These are phyloP conservation scores for Anthoceros angustus DNA, from an alignment of 225 moss, liverwort and hornwort genomes.

Conservation along the genomic window DNA sequence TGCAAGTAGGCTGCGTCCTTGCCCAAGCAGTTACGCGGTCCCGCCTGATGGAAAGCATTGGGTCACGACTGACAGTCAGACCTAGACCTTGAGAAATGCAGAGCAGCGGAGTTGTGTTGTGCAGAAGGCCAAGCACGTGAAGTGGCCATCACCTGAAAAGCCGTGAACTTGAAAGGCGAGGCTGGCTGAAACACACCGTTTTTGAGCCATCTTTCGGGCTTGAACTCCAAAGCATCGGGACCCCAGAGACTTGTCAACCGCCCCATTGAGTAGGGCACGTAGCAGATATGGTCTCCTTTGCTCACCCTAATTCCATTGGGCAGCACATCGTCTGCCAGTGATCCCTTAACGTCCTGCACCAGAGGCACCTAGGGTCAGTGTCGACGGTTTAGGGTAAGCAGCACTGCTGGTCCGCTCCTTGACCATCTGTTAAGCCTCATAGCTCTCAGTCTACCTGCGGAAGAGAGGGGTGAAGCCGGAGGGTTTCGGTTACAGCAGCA, in stretches of 20 bases:
- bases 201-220: constrained; percentile 54
- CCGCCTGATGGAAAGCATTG: constrained; percentile 14
- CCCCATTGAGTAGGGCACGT: constrained; percentile 44
- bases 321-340: constrained; percentile 26
- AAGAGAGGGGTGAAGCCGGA: constrained; percentile 30
- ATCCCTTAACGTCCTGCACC: constrained; percentile 33
- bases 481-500: constrained; percentile 30
- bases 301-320: constrained; percentile 46
- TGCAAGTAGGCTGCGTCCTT: constrained; percentile 33
- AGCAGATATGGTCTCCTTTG: constrained; percentile 25
- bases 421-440: no score
- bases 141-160: constrained; percentile 38
- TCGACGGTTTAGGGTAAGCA: no score
- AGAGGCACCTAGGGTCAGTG: no score
- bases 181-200: constrained; percentile 32
- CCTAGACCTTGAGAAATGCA: neutral
- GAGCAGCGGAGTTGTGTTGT: no score
- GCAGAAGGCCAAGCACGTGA: no score
- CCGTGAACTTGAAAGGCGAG: constrained; percentile 56
- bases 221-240: constrained; percentile 36
- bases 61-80: neutral
- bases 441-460: constrained; percentile 17
- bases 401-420: no score
- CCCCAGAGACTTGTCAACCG: constrained; percentile 57
- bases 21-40: constrained; percentile 38